A percentile compares a stretch with the other conserved stretches of the same genome.
Evolutionary conservation across 176 grass and related monocot species (phyloP).

Genomic region (Juncus effusus): DNA sequence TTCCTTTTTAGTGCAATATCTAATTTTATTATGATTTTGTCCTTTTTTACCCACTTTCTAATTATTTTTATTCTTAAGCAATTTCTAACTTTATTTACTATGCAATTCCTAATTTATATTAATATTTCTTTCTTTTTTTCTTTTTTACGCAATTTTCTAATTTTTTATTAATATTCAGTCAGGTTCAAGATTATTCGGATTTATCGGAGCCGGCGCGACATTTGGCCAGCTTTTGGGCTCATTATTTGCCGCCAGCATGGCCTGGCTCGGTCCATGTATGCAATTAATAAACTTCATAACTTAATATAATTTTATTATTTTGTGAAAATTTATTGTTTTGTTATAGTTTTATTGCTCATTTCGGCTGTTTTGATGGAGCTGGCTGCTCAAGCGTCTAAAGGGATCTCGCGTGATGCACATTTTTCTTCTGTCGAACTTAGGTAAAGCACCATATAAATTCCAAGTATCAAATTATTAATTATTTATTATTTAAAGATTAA

Average conservation of each 20-base stretch:
- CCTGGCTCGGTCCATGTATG: conserved; percentile 92
- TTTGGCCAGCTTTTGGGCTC: conserved; percentile 87
- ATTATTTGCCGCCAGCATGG: conserved; percentile 84
- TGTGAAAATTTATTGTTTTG: neutral
- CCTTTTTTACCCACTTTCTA: too few species aligned
- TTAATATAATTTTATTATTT: conserved; percentile 2
- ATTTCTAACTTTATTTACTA: too few species aligned
- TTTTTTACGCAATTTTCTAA: conserved; percentile 30
- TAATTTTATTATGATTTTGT: too few species aligned
- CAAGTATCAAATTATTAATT: too few species aligned
- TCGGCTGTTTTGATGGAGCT: conserved; percentile 87
- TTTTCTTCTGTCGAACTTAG: conserved; percentile 39
- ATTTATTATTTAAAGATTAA: too few species aligned
- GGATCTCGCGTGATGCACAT: conserved; percentile 56
- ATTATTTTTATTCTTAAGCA: too few species aligned
- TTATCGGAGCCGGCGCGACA: conserved; percentile 90
- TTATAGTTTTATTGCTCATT: conserved; percentile 72
- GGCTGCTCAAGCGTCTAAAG: conserved; percentile 73
- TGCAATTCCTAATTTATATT: too few species aligned
- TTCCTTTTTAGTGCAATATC: too few species aligned
- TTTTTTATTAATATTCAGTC: conserved; percentile 60
- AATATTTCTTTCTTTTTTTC: neutral
- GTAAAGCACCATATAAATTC: too few species aligned
- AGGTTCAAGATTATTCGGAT: conserved; percentile 94
- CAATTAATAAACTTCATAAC: neutral